phyloP scores from a whole-genome alignment of 2,329 filamentous ascomycete genomes.

The Talaromyces piceae region DNA sequence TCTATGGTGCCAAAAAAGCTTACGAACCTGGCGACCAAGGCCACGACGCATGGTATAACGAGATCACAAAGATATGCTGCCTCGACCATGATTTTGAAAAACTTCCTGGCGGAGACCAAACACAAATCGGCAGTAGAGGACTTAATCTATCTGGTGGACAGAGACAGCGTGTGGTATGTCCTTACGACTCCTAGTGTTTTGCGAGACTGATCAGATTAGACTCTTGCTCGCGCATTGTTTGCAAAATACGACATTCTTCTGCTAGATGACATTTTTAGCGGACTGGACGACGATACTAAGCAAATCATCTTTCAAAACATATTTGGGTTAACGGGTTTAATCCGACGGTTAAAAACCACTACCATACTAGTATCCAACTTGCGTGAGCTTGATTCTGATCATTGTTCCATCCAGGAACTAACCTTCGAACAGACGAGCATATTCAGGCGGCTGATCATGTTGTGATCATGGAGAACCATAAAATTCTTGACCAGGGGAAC shows the following conservation, averaged over 20 bases:
- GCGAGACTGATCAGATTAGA: not conserved
- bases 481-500: conserved; percentile 2
- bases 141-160: conserved; percentile 47
- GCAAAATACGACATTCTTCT: conserved; percentile 21
- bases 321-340: conserved; percentile 4
- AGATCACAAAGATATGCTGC: conserved; percentile 13
- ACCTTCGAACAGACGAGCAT: not conserved
- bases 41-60: not conserved
- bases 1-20: conserved; percentile 17
- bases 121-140: conserved; percentile 44
- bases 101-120: conserved; percentile 35
- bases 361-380: conserved; percentile 3
- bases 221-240: conserved; percentile 43
- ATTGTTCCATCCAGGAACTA: not conserved
- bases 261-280: conserved; percentile 10
- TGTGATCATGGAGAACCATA: not conserved
- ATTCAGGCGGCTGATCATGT: conserved; percentile 1
- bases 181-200: not conserved
- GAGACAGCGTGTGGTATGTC: conserved; percentile 41
- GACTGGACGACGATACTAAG: conserved; percentile 9
- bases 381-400: not conserved
- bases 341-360: conserved; percentile 1
- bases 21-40: conserved; percentile 12
- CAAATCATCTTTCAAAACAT: conserved; percentile 6
- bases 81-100: conserved; percentile 32